Evolutionary conservation across 768 basidiomycete genomes (phyloP).

Genomic region (Boletus reticuloceps): DNA sequence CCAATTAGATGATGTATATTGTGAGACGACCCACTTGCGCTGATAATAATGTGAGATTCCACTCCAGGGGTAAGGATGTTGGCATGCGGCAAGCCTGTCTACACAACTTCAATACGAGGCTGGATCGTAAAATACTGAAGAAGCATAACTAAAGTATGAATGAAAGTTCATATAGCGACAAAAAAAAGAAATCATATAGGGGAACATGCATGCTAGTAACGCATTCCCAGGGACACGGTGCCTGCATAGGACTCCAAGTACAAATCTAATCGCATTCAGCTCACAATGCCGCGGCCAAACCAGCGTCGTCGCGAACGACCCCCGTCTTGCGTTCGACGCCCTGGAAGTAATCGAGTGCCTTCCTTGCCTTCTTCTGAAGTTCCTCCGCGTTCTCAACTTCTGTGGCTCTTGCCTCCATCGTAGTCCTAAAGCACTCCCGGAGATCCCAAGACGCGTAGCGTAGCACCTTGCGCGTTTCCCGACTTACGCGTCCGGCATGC

Average conservation of each 20-base stretch:
- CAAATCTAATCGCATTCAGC: neutral
- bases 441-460: conserved; percentile 89
- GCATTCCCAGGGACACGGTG: neutral
- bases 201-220: neutral
- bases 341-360: conserved; percentile 72
- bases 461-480: conserved; percentile 92
- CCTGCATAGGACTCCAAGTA: neutral
- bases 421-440: conserved; percentile 72
- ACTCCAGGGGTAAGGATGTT: too few species aligned
- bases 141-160: conserved; percentile 7
- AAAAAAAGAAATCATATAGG: neutral
- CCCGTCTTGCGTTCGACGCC: conserved; percentile 47
- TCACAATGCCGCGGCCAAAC: conserved; percentile 17
- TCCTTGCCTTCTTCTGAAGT: conserved; percentile 62
- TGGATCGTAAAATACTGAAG: conserved; percentile 10
- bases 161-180: conserved; percentile 8
- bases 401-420: conserved; percentile 74
- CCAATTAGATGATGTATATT: too few species aligned
- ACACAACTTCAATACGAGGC: neutral
- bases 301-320: conserved; percentile 31
- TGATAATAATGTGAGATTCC: too few species aligned
- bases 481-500: conserved; percentile 67
- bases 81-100: too few species aligned
- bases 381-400: conserved; percentile 81
- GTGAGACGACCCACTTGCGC: too few species aligned